Evolutionary conservation across 768 basidiomycete genomes (phyloP), one percentile per base, ranked within the genome.

Genomic region (Kwoniella mangroviensis): DNA sequence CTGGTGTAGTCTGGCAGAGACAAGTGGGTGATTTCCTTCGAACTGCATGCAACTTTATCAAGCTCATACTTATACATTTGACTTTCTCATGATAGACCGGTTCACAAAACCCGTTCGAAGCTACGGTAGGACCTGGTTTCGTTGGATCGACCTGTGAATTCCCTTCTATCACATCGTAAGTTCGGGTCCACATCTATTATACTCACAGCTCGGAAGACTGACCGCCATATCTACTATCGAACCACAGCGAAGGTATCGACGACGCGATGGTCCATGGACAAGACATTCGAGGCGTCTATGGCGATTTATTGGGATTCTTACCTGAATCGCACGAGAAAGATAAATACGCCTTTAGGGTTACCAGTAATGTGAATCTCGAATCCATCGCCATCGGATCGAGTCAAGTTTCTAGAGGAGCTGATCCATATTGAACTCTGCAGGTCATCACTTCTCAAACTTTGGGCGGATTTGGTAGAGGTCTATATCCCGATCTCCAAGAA

Each of bases 211-310:
- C 34, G 6, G 34, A 34, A 34, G 34, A 7, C 34, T 34, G 34
- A 34, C 34, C 5, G 34, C 34, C 34, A 34, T 34, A 7, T 34
- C 34, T 34, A 34, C 34, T 1, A 34, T 34, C 45, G 45, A 49
- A 15, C 5, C 21, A 3, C 28, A 74, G 70, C 2, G 65, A 74
- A 40, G 73, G 73, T 34, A 43, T 75, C 17, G 66, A 73, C 7
- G 73, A 75, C 40, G 63, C 69, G 0, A 34, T 51, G 13, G 28
- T 54, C 5, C 78, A 79, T 40, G 75, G 75, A 19, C 24, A 67
- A 52, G 78, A 79, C 61, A 62, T 79, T 42, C 22, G 41, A 17
- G 73, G 68, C 1, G 75, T 79, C 6, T 79, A 79, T 57, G 63
- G 72, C 42, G 72, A 79, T 45, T 57, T 72, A 52, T 64, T 79